Conservation (phyloP, 75 land plant genomes). For the Sequoia sempervirens region DNA sequence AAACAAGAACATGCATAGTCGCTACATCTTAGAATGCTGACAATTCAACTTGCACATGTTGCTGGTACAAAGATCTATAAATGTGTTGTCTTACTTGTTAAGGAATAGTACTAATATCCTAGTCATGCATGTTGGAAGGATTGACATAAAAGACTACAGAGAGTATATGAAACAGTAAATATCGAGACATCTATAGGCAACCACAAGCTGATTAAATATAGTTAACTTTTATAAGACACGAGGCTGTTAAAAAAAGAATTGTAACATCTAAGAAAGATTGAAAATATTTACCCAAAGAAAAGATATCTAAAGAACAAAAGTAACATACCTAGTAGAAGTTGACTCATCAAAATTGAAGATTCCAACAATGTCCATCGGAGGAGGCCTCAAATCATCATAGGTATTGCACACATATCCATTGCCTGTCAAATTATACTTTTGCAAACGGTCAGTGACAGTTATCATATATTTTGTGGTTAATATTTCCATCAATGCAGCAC, state of each 20-base stretch:
- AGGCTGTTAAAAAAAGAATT: background rate
- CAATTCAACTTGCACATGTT: background rate
- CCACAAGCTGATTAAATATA: no score
- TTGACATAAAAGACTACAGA: background rate
- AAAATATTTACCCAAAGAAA: background rate
- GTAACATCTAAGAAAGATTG: background rate
- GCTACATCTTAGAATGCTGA: background rate
- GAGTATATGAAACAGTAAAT: background rate
- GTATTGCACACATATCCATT: constrained; percentile 72
- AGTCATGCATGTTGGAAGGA: background rate
- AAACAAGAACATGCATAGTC: background rate
- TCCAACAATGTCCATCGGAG: constrained; percentile 75
- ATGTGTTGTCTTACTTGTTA: background rate
- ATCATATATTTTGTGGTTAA: no score
- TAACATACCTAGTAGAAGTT: constrained; percentile 54
- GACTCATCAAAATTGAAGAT: constrained; percentile 76
- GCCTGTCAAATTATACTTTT: constrained; percentile 31
- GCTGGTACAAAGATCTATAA: background rate
- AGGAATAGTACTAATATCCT: no score
- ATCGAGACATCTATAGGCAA: background rate
- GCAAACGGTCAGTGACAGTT: no score
- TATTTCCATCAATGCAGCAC: background rate
- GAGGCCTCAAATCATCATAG: constrained; percentile 44
- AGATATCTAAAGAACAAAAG: background rate
- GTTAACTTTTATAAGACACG: no score